These are phyloP conservation scores for Pilaira anomala DNA, from an alignment of 192 early-diverging fungal species.

Conservation along the genomic window DNA sequence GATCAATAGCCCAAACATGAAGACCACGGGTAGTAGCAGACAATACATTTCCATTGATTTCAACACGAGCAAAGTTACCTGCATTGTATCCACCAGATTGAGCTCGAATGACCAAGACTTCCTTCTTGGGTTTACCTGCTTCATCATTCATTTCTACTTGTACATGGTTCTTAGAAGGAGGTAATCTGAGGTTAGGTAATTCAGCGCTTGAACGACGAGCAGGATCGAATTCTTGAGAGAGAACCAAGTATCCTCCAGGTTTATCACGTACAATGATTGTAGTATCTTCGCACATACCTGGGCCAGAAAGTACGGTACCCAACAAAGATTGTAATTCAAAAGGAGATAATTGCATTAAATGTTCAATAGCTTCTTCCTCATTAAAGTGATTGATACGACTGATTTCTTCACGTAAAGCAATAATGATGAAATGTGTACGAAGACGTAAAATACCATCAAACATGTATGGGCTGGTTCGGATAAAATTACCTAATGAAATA, in stretches of 20 bases:
- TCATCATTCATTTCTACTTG: constrained; percentile 3
- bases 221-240: constrained; percentile 21
- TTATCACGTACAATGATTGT: constrained; percentile 42
- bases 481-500: constrained; percentile 73
- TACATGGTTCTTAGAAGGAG: not conserved
- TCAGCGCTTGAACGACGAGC: constrained; percentile 1
- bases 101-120: constrained; percentile 49
- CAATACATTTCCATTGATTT: constrained; percentile 51
- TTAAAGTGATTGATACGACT: constrained; percentile 66
- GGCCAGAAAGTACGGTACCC: constrained; percentile 67
- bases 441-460: constrained; percentile 84
- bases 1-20: constrained; percentile 74
- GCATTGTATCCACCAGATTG: constrained; percentile 72
- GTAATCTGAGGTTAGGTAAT: not conserved
- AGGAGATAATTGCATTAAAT: constrained; percentile 77
- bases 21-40: constrained; percentile 65
- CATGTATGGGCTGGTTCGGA: constrained; percentile 59
- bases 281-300: constrained; percentile 43
- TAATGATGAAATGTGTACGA: constrained; percentile 78
- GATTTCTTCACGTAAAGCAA: constrained; percentile 86
- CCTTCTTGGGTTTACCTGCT: constrained; percentile 22
- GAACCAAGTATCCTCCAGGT: constrained; percentile 38
- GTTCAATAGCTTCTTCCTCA: constrained; percentile 77
- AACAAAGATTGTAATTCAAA: constrained; percentile 77
- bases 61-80: constrained; percentile 72